Conservation (phyloP, 2,329 filamentous ascomycete species). For the Botrytis aclada region DNA sequence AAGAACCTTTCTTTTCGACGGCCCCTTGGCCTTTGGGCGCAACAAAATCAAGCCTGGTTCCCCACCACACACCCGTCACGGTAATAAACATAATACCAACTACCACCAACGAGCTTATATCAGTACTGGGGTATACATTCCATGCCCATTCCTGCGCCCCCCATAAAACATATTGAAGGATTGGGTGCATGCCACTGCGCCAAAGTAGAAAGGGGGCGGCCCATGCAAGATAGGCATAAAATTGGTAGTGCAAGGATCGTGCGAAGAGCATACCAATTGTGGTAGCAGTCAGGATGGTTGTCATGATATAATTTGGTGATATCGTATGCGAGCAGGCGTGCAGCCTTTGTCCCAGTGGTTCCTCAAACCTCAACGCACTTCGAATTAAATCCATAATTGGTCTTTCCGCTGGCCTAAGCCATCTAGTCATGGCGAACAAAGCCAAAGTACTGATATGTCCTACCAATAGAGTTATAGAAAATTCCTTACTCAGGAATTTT, state of each 20-base stretch:
- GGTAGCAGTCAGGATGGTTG: slow-evolving; percentile 59
- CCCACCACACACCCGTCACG: slow-evolving; percentile 45
- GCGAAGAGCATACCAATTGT: slow-evolving; percentile 69
- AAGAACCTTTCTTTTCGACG: slow-evolving; percentile 30
- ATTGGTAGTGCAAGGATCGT: slow-evolving; percentile 71
- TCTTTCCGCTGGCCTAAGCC: slow-evolving; percentile 56
- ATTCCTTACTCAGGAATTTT: slow-evolving; percentile 66
- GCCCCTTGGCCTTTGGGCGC: slow-evolving; percentile 30
- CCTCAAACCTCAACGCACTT: slow-evolving; percentile 32
- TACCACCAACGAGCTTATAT: slow-evolving; percentile 61
- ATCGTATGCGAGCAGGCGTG: slow-evolving; percentile 49
- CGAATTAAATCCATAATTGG: slow-evolving; percentile 46
- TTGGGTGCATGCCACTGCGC: slow-evolving; percentile 58
- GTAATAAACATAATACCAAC: slow-evolving; percentile 68
- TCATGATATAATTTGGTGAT: slow-evolving; percentile 59
- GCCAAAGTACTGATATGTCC: slow-evolving; percentile 54
- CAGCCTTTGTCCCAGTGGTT: slow-evolving; percentile 43
- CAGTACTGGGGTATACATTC: slow-evolving; percentile 71
- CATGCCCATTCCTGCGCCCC: slow-evolving; percentile 68
- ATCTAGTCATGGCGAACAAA: slow-evolving; percentile 55
- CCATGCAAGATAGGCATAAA: slow-evolving; percentile 72
- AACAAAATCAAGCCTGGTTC: slow-evolving; percentile 38
- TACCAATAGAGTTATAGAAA: slow-evolving; percentile 55
- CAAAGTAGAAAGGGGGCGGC: slow-evolving; percentile 68
- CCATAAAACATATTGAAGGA: slow-evolving; percentile 59